Evolutionary conservation across 139 green algal species (phyloP).

Genomic region (Edaphochlamys debaryana): DNA sequence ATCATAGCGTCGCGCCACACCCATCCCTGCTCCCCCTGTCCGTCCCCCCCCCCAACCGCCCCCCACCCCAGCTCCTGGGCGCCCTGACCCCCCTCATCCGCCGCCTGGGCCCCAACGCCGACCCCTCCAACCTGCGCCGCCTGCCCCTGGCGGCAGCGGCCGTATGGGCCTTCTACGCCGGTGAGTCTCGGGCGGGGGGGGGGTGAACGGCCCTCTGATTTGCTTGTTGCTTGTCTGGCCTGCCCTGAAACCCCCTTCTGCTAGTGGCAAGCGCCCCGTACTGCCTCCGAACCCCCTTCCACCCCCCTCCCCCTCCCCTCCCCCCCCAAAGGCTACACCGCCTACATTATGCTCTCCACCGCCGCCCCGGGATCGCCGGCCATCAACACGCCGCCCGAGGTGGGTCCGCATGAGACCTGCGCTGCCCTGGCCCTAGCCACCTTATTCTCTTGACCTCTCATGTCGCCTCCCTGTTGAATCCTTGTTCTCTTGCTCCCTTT

Average conservation of each 20-base stretch:
- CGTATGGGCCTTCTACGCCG: conserved; percentile 73
- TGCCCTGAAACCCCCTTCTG: too few species aligned
- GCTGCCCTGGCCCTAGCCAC: too few species aligned
- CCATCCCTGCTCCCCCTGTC: too few species aligned
- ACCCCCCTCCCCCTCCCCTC: too few species aligned
- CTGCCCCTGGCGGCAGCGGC: conserved; percentile 60
- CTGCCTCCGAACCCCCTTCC: too few species aligned
- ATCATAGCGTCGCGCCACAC: too few species aligned
- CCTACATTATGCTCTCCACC: conserved; percentile 65
- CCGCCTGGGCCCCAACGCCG: conserved; percentile 62
- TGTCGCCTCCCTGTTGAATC: too few species aligned
- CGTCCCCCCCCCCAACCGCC: background rate
- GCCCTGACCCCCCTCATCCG: conserved; percentile 63
- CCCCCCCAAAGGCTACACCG: conserved; percentile 60
- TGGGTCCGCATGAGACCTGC: conserved; percentile 27
- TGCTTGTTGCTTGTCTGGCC: too few species aligned
- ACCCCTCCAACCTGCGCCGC: conserved; percentile 65
- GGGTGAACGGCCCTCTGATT: too few species aligned
- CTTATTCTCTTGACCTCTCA: too few species aligned
- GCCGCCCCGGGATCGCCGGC: conserved; percentile 66
- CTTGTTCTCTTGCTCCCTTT: too few species aligned
- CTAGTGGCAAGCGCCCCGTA: too few species aligned
- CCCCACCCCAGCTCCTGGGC: conserved; percentile 36
- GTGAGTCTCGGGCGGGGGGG: conserved; percentile 37
- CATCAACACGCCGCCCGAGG: conserved; percentile 57